Evolutionary conservation across 495 filamentous ascomycete genomes (phyloP), one percentile per base, ranked within the genome.

Genomic region (Penicillium macrosclerotiorum): DNA sequence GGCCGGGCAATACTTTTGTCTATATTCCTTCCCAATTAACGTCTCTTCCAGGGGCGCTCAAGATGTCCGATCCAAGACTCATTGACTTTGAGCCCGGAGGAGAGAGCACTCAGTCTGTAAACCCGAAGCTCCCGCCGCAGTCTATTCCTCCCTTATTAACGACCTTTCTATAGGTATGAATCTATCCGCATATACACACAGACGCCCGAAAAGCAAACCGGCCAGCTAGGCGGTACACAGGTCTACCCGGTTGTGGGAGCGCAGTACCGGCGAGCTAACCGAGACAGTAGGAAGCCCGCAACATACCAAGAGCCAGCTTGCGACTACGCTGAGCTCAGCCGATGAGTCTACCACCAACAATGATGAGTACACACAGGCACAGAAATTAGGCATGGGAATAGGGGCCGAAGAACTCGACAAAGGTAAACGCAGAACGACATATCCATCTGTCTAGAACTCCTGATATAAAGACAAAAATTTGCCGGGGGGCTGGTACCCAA

Each of bases 51-150:
- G n/a, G n/a, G n/a, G n/a, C n/a, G 4, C 8, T 30, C 36, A 53
- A 31, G 2, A 69, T 71, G 68, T 51, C 59, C 6, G 57, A 69
- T 25, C 39, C 66, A 8, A 65, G 67, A 49, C 65, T 86, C 4
- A 72, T 85, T 66, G 77, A 84, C 51, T 82, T 76, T 26, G 75
- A 75, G 45, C 73, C 78, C 27, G 83, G 83, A 46, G 83, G 83
- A 37, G 80, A 86, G 60, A 70, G 65, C 48, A 78, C 78, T 5
- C 83, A 83, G 79, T 84, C 68, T 37, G 69, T 3, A 22, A 25
- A n/a, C 14, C 17, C n/a, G 6, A 27, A n/a, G 30, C 16, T 12
- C 24, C 13, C 14, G n/a, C 24, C 14, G 12, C 8, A 9, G 11
- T 19, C 14, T 14, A 13, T 11, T 23, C 13, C 2, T 12, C 4